Evolutionary conservation across 164 flowering plant species (phyloP), one percentile per base, ranked within the genome.

Genomic region (Magnolia kwangsiensis): DNA sequence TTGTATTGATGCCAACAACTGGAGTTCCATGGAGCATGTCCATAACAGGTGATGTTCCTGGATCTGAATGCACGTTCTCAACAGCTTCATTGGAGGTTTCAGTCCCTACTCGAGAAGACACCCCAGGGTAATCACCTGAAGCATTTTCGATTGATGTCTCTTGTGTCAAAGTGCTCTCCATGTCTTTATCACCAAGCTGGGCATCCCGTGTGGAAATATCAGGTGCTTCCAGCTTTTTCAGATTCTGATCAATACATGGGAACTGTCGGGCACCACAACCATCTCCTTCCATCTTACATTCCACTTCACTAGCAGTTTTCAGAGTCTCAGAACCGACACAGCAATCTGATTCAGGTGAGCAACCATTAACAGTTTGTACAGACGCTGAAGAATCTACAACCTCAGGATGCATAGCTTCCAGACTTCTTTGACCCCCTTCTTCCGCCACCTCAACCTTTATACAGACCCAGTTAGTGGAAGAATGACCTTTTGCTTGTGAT

Each of bases 21-120:
- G 85, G 90, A 76, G 83, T 64, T 67, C 77, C 49, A 82, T 91
- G 88, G 21, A 89, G 87, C 78, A 91, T 96, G 89, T 90, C 96
- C 69, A 93, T 92, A 85, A 92, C 97, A 78, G 97, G 97, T 68
- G 98, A 92, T 76, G 94, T 89, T 81, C 87, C 96, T 31, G 87
- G 82, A 85, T 89, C 91, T 59, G 74, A 71, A 75, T 78, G 79
- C 78, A 61, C 78, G 67, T 77, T 81, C 31, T 82, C 86, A 79
- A 61, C 69, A 61, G 82, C 75, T 37, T 74, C 85, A 73, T 55
- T 84, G 72, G 68, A 63, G 63, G 75, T 78, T 65, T 80, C 83
- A 75, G 70, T 81, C 45, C 72, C 82, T 50, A 6, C 72, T 67
- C 76, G 74, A 23, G 83, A 75, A 19, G 82, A 75, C 74, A 71